phyloP scores from a whole-genome alignment of 139 green algal genomes.

The Zygnema circumcarinatum region DNA sequence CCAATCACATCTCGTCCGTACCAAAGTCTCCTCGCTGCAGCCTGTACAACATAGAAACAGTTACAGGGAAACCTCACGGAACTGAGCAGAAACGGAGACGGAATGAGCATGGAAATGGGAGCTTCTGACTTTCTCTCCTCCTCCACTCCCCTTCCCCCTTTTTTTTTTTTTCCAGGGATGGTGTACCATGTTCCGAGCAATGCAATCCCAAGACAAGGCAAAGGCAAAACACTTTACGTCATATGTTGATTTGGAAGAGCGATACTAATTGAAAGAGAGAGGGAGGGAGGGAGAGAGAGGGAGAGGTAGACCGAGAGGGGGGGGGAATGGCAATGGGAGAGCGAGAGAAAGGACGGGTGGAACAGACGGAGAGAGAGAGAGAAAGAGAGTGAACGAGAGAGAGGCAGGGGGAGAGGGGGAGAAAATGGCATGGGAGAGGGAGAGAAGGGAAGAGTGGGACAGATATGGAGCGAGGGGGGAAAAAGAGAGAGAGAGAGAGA shows the following conservation, averaged over 20 bases:
- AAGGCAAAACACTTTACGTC: no score
- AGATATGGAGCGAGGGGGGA: neutral
- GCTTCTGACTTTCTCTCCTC: no score
- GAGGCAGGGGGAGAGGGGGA: neutral
- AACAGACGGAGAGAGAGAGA: neutral
- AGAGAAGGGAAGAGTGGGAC: neutral
- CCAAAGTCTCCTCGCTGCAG: constrained; percentile 46
- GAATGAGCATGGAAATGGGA: no score
- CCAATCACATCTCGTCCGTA: constrained; percentile 48
- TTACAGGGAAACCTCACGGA: no score
- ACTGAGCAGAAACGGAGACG: no score
- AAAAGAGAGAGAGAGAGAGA: neutral
- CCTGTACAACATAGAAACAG: no score
- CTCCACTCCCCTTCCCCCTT: no score
- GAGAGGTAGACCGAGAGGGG: neutral
- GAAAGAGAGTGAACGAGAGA: no score
- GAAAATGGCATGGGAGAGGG: no score
- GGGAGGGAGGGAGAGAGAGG: neutral
- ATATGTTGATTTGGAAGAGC: neutral
- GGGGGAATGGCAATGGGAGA: neutral
- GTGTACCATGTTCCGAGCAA: no score
- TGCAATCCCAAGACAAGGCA: no score
- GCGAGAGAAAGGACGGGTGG: neutral
- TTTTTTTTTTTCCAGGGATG: no score
- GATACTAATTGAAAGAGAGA: neutral